Evolutionary conservation across 1,139 yeast species (phyloP).

Genomic region (Saccharomycopsis phalli): DNA sequence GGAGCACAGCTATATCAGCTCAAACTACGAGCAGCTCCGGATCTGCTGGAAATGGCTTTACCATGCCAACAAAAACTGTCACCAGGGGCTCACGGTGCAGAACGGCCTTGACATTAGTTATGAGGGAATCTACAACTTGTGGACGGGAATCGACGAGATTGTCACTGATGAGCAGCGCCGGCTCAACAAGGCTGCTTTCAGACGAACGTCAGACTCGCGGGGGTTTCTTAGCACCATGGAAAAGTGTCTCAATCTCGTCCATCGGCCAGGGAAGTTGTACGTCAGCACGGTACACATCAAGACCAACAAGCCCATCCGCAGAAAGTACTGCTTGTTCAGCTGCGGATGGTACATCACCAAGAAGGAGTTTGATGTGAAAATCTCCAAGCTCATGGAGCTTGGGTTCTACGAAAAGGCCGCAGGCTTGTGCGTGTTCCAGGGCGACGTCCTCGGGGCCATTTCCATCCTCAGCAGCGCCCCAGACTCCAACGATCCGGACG

Average conservation of each 20-base stretch:
- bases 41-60: slow-evolving; percentile 21
- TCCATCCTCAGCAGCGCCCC: slow-evolving; percentile 48
- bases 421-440: slow-evolving; percentile 96
- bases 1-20: slow-evolving; percentile 8
- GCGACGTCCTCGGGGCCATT: slow-evolving; percentile 75
- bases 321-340: slow-evolving; percentile 73
- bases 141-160: slow-evolving; percentile 72
- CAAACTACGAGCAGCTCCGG: slow-evolving; percentile 17
- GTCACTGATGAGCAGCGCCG: slow-evolving; percentile 44
- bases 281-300: slow-evolving; percentile 24
- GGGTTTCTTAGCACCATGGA: slow-evolving; percentile 23
- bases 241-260: slow-evolving; percentile 27
- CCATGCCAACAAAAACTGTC: slow-evolving; percentile 11
- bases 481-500: slow-evolving; percentile 20
- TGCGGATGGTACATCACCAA: slow-evolving; percentile 89
- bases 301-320: slow-evolving; percentile 48
- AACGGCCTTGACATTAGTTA: slow-evolving; percentile 64
- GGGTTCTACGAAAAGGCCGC: slow-evolving; percentile 86
- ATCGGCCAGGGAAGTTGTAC: slow-evolving; percentile 19
- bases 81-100: slow-evolving; percentile 5
- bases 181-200: slow-evolving; percentile 22
- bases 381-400: slow-evolving; percentile 43
- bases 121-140: slow-evolving; percentile 81
- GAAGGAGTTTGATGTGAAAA: slow-evolving; percentile 64
- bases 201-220: slow-evolving; percentile 22